Conservation (phyloP, 2,329 filamentous ascomycete species). For the Albifimbria verrucaria region DNA sequence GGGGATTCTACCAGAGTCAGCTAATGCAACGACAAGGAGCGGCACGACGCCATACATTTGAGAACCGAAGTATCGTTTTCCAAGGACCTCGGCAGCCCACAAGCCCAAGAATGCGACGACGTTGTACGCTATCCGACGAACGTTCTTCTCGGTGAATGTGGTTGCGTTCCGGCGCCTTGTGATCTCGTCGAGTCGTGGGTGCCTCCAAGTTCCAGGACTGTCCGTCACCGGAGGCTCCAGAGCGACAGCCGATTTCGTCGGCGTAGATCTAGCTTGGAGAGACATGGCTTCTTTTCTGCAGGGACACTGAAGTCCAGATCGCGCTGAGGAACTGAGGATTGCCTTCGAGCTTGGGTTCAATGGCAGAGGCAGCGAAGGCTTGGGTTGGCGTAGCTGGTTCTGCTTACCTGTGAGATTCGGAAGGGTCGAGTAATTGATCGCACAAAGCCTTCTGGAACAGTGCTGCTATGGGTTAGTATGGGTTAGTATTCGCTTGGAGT, state of each 20-base stretch:
- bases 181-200: constrained; percentile 87
- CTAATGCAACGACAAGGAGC: constrained; percentile 3
- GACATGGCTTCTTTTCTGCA: constrained; percentile 21
- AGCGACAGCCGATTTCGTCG: constrained; percentile 38
- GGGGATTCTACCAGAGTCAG: constrained; percentile 19
- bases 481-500: constrained; percentile 27
- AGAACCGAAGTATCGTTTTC: constrained; percentile 31
- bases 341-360: too few species aligned
- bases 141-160: constrained; percentile 74
- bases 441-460: too few species aligned
- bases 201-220: constrained; percentile 80
- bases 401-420: too few species aligned
- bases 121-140: constrained; percentile 69
- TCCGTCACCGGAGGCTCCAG: constrained; percentile 32
- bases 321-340: too few species aligned
- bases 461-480: constrained; percentile 10
- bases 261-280: constrained; percentile 28
- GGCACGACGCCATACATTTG: constrained; percentile 35
- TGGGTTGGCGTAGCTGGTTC: too few species aligned
- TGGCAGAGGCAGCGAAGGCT: too few species aligned
- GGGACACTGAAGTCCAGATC: too few species aligned
- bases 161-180: constrained; percentile 73
- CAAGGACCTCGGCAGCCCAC: constrained; percentile 31
- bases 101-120: constrained; percentile 41
- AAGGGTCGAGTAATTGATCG: too few species aligned